Evolutionary conservation across 2,329 filamentous ascomycete genomes (phyloP).

Genomic region (Ophiocordyceps camponoti-rufipedis): DNA sequence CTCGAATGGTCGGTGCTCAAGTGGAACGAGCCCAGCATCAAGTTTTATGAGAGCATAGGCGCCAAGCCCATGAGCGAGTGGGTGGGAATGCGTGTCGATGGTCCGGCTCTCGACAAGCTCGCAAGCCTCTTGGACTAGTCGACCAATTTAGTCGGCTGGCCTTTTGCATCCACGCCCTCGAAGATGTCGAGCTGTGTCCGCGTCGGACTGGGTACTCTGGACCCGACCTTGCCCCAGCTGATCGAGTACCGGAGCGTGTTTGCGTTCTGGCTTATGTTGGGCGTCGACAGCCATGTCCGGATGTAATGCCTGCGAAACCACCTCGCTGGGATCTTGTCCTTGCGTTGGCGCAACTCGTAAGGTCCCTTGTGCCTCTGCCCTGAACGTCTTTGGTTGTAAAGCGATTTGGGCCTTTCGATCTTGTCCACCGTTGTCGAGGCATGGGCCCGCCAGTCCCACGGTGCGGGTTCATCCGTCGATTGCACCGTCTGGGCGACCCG

Average conservation of each 20-base stretch:
- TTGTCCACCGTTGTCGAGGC: slow-evolving; percentile 18
- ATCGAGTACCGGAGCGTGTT: slow-evolving; percentile 16
- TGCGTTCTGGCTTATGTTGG: slow-evolving; percentile 19
- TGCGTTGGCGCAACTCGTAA: slow-evolving; percentile 15
- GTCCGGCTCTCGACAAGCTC: slow-evolving; percentile 42
- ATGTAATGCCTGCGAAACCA: slow-evolving; percentile 29
- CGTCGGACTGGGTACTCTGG: slow-evolving; percentile 12
- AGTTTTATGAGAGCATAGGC: slow-evolving; percentile 63
- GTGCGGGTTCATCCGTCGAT: neutral
- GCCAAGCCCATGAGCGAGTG: slow-evolving; percentile 51
- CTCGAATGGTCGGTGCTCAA: slow-evolving; percentile 85
- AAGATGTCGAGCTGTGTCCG: slow-evolving; percentile 26
- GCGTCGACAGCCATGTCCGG: slow-evolving; percentile 24
- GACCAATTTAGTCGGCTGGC: slow-evolving; percentile 3
- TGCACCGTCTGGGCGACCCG: slow-evolving; percentile 4
- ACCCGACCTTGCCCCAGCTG: slow-evolving; percentile 24
- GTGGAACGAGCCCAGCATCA: slow-evolving; percentile 83
- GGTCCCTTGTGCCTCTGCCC: slow-evolving; percentile 18
- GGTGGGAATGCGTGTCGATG: slow-evolving; percentile 59
- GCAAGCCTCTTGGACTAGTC: slow-evolving; percentile 22
- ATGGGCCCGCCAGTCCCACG: slow-evolving; percentile 25
- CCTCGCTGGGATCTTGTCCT: slow-evolving; percentile 17
- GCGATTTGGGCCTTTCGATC: slow-evolving; percentile 18
- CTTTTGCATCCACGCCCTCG: slow-evolving; percentile 19
- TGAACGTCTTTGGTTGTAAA: slow-evolving; percentile 14